Base-by-base conservation (phyloP, 768 basidiomycete genomes). In the Amanita molliuscula region DNA sequence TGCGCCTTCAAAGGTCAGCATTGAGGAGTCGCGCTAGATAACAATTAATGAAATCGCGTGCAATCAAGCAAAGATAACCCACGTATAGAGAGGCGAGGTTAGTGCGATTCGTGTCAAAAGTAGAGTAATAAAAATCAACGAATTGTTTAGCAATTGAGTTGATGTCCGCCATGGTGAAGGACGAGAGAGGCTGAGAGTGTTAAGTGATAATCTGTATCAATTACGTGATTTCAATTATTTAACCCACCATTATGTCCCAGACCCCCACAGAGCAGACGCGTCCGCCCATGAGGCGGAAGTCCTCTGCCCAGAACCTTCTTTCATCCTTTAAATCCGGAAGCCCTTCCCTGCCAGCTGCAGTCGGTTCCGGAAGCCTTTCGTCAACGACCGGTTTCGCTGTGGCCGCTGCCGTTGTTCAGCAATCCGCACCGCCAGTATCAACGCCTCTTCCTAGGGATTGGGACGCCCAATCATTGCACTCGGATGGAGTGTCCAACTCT, bases 281-380 rank as follows among this genome's bases (percentile, higher is more conserved):
- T 48, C 84, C 86, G 25, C 56, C 69, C 6, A 83, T 92, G 76
- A 82, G 88, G 56, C 79, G 88, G 56, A 92, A 91, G 69, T 87
- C 86, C 16, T 88, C 87, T 9, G 88, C 83, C 9, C 88, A 85
- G 68, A 88, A 90, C 65, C 73, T 91, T 42, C 75, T 92, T 29
- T 78, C 81, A 6, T 81, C 82, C 37, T 88, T 88, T 76, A 89
- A 81, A 65, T 57, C 66, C 26, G 44, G 38, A 52, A 58, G 43
- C 53, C 58, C 61, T 3, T 58, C 68, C 46, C 55, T 64, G 8
- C 64, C 67, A 28, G 58, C 68, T 16, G 66, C 70, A 15, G 59
- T 65, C 37, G 61, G 63, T 44, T 56, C 65, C 41, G 60, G 60
- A 36, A 67, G 60, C 37, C 56, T 70, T 40, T 64, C 67, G 11